Percentiles rank a stretch among this genome's conserved stretches.
phyloP scores from a whole-genome alignment of 306 rosid species.

The Quercus cerris region DNA sequence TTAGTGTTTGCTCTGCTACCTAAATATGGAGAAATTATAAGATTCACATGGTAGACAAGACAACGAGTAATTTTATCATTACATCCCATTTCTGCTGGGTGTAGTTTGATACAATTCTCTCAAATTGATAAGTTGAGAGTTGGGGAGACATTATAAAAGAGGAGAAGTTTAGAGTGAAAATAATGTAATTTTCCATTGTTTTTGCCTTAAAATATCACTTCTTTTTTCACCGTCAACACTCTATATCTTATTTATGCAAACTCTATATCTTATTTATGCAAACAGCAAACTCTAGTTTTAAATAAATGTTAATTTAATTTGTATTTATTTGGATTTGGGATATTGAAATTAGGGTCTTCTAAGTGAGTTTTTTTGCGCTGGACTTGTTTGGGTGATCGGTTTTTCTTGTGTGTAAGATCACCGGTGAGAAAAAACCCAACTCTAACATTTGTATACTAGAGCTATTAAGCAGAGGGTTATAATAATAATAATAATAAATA shows the following conservation, averaged over 20 bases:
- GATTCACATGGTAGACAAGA: too few relatives aligned
- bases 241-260: too few relatives aligned
- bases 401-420: constrained; percentile 13
- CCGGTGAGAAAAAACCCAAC: not conserved
- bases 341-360: not conserved
- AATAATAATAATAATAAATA: too few relatives aligned
- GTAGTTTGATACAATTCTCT: too few relatives aligned
- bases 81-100: too few relatives aligned
- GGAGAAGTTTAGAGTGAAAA: too few relatives aligned
- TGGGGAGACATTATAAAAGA: too few relatives aligned
- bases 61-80: too few relatives aligned
- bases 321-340: not conserved
- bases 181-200: not conserved
- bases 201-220: not conserved
- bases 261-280: not conserved
- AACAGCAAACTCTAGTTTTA: not conserved
- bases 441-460: not conserved
- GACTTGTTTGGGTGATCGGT: not conserved
- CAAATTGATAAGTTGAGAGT: too few relatives aligned
- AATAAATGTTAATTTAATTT: not conserved
- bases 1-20: too few relatives aligned
- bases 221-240: not conserved
- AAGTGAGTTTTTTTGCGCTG: constrained; percentile 1
- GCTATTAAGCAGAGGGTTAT: not conserved
- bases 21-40: too few relatives aligned